Evolutionary conservation across 2,329 filamentous ascomycete species (phyloP).

Genomic region (Aspergillus sp.): DNA sequence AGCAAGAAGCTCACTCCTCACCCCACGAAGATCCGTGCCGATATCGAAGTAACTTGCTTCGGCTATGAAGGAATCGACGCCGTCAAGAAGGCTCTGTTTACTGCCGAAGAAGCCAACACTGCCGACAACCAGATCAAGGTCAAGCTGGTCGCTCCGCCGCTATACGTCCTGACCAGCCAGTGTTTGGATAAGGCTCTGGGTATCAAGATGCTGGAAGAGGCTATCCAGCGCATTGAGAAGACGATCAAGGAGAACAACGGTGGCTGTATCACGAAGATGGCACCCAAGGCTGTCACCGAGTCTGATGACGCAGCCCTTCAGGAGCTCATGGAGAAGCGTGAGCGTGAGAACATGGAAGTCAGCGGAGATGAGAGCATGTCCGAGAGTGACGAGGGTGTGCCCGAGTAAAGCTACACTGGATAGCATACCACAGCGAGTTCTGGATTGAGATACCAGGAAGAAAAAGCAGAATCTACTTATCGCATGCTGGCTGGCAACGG

Average conservation of each 20-base stretch:
- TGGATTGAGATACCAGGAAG: neutral
- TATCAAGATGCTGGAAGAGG: constrained; percentile 75
- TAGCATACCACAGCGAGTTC: neutral
- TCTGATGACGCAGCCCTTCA: constrained; percentile 95
- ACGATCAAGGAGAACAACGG: constrained; percentile 74
- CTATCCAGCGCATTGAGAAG: constrained; percentile 76
- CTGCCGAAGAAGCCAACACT: constrained; percentile 87
- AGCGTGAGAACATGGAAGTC: constrained; percentile 95
- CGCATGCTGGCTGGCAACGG: neutral
- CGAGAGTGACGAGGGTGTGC: constrained; percentile 84
- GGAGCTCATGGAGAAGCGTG: constrained; percentile 97
- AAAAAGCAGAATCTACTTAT: neutral
- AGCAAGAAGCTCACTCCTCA: constrained; percentile 93
- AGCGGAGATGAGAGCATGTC: constrained; percentile 95
- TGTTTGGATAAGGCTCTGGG: constrained; percentile 87
- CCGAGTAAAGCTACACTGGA: constrained; percentile 32
- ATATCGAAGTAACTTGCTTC: constrained; percentile 93
- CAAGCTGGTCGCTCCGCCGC: constrained; percentile 91
- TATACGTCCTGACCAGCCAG: constrained; percentile 93
- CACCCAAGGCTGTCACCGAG: constrained; percentile 97
- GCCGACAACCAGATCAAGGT: constrained; percentile 93
- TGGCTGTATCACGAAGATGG: constrained; percentile 87
- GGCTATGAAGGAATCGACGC: constrained; percentile 98
- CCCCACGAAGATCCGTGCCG: constrained; percentile 96
- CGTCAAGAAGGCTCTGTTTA: constrained; percentile 84